Percentiles rank a stretch among this genome's conserved stretches.
Evolutionary conservation across 495 filamentous ascomycete species (phyloP).

Genomic region (Tuber melanosporum): DNA sequence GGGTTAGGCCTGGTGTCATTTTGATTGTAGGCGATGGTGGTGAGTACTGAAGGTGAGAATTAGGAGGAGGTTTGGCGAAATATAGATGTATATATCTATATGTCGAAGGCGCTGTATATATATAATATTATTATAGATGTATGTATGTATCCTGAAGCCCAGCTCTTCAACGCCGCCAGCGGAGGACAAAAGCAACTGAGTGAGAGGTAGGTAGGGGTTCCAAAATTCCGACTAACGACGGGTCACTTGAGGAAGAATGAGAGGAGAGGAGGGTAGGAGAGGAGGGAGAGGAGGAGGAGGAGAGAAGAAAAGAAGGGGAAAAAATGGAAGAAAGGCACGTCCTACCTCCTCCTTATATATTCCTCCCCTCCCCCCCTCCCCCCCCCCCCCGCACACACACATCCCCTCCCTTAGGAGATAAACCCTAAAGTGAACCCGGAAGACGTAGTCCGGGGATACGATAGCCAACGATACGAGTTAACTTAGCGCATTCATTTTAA

Average conservation of each 20-base stretch:
- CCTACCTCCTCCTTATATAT: not conserved
- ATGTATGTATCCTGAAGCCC: not conserved
- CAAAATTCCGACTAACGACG: not conserved
- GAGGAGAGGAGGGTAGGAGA: no score
- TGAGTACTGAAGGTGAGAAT: not conserved
- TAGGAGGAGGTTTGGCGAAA: not conserved
- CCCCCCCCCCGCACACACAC: not conserved
- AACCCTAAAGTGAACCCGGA: not conserved
- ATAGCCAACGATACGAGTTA: not conserved
- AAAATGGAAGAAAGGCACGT: not conserved
- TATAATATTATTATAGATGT: not conserved
- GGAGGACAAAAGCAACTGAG: not conserved
- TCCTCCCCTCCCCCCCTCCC: not conserved
- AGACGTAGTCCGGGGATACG: not conserved
- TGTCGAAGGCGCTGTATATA: not conserved
- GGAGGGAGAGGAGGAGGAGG: not conserved
- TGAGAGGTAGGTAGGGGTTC: not conserved
- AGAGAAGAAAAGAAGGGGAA: not conserved
- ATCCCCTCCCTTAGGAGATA: not conserved
- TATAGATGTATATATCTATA: not conserved
- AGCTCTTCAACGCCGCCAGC: not conserved
- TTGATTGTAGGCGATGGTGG: not conserved
- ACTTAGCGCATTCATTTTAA: not conserved
- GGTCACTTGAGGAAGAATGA: not conserved
- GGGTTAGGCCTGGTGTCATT: constrained; percentile 18